Percentiles rank a stretch among this genome's conserved stretches.
phyloP scores from a whole-genome alignment of 202 grass and related monocot genomes.

The Musa balbisiana region DNA sequence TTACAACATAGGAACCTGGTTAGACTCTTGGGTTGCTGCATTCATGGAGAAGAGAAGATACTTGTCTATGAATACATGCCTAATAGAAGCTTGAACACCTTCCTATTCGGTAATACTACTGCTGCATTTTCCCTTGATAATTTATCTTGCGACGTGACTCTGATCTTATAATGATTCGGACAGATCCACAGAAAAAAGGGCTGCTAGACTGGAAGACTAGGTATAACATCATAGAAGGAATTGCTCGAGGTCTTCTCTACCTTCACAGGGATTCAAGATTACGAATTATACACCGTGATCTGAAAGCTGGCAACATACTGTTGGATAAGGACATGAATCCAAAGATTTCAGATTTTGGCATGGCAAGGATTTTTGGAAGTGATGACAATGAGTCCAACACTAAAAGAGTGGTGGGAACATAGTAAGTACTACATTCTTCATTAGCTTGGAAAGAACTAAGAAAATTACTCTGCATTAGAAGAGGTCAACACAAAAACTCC shows the following conservation, averaged over 20 bases:
- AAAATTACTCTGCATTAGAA: slow-evolving; percentile 9
- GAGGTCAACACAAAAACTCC: neutral
- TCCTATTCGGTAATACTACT: neutral
- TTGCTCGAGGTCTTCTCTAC: slow-evolving; percentile 68
- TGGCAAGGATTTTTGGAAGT: slow-evolving; percentile 38
- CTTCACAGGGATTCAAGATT: slow-evolving; percentile 80
- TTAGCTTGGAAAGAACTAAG: neutral
- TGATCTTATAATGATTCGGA: slow-evolving; percentile 2
- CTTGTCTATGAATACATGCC: slow-evolving; percentile 93
- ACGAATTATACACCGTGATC: slow-evolving; percentile 68
- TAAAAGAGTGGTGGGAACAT: slow-evolving; percentile 36
- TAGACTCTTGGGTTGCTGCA: slow-evolving; percentile 68
- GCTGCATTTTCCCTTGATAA: neutral
- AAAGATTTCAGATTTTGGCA: slow-evolving; percentile 64
- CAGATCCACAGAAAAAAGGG: slow-evolving; percentile 31
- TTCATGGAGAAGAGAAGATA: slow-evolving; percentile 78
- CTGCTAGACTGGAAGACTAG: slow-evolving; percentile 35
- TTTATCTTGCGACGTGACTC: neutral
- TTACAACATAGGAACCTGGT: slow-evolving; percentile 93
- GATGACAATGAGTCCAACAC: slow-evolving; percentile 21
- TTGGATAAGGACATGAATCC: slow-evolving; percentile 41
- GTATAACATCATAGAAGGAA: slow-evolving; percentile 41
- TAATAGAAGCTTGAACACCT: slow-evolving; percentile 71
- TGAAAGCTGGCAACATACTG: slow-evolving; percentile 60
- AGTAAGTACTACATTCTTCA: slow-evolving; percentile 31